Evolutionary conservation across 352 stramenopile genomes (phyloP), one percentile per base, ranked within the genome.

Genomic region (Globisporangium viniferum): DNA sequence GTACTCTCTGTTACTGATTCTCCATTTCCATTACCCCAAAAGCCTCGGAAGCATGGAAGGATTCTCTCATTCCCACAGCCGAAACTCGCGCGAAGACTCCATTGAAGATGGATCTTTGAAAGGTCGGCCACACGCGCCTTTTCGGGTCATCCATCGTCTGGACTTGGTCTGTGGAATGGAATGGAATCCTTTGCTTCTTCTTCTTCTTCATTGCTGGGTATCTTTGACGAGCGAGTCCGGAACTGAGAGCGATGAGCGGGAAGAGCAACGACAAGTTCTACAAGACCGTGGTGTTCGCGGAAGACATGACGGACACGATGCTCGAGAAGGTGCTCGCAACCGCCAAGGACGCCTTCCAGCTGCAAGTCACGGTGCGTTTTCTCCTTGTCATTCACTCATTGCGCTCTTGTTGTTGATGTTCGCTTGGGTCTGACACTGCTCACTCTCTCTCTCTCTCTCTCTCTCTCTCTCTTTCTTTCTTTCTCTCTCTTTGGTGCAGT

Each of bases 231-330:
- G 15, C 41, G 29, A 59, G 36, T 33, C 31, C 31, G 5, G 27
- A 7, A 24, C 20, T 8, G 8, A 58, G 12, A 22, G 51, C 27
- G 22, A 87, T 87, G 79, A 74, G 71, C 64, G 71, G 82, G 64
- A 93, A 93, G 70, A 88, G 73, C 77, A 87, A 74, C 65, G 86
- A 94, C 73, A 94, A 91, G 74, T 94, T 94, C 77, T 86, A 93
- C 78, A 94, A 97, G 84, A 96, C 84, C 27, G 90, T 97, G 67
- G 92, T 98, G 35, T 98, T 97, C 66, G 93, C 93, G 3, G 93
- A 98, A 73, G 93, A 98, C 73, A 98, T 98, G 93, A 96, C 89
- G 24, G 93, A 98, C 71, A 91, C 93, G 69, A 98, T 97, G 93
- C 82, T 96, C 36, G 88, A 97, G 67, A 94, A 96, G 69, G 92